Conservation (phyloP, 2,329 filamentous ascomycete genomes). For the Alternaria arborescens region DNA sequence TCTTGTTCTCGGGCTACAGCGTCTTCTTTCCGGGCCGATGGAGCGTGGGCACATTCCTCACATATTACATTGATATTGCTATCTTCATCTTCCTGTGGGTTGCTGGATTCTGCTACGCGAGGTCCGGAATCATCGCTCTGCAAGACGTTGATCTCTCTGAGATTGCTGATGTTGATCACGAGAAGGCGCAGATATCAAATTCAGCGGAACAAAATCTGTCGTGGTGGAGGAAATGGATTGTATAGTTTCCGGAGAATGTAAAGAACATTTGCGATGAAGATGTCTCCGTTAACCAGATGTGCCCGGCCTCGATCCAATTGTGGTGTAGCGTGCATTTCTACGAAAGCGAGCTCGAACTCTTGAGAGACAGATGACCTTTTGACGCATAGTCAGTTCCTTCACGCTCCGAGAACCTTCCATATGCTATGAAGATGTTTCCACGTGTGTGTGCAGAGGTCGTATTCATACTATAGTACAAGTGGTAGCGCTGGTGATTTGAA, state of each 20-base stretch:
- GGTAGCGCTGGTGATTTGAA: no score
- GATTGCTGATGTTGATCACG: not conserved
- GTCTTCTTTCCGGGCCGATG: conserved; percentile 74
- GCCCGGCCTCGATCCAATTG: no score
- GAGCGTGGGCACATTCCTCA: conserved; percentile 55
- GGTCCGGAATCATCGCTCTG: not conserved
- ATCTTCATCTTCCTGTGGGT: conserved; percentile 18
- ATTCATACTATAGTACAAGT: no score
- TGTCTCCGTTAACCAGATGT: no score
- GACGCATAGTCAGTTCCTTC: no score
- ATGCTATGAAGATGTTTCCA: no score
- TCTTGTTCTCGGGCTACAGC: conserved; percentile 76
- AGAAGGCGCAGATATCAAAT: not conserved
- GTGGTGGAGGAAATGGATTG: not conserved
- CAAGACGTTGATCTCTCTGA: not conserved
- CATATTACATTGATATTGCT: conserved; percentile 60
- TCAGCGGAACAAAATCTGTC: not conserved
- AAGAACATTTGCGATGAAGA: not conserved
- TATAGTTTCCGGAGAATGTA: not conserved
- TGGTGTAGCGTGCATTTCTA: no score
- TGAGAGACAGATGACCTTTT: no score
- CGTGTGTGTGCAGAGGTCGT: no score
- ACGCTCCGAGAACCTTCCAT: no score
- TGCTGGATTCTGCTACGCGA: not conserved
- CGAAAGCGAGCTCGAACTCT: no score